Percentiles rank a stretch among this genome's conserved stretches.
Conservation (phyloP, 2,329 filamentous ascomycete species). For the Dendrostoma leiphaemia region DNA sequence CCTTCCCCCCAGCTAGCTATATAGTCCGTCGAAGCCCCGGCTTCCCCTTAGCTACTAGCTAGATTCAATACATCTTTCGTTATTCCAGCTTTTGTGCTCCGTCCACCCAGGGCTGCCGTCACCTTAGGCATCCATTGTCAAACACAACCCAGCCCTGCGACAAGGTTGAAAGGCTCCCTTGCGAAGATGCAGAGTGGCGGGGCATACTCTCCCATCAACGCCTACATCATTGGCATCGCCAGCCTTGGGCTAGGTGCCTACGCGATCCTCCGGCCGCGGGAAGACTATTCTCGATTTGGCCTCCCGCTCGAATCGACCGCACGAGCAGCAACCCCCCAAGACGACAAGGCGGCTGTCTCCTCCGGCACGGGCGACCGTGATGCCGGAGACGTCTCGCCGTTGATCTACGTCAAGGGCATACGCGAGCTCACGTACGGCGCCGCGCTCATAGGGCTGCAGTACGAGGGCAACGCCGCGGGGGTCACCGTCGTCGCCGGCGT, state of each 20-base stretch:
- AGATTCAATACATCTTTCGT: too few relatives aligned
- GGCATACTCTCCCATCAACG: neutral
- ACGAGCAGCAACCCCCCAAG: neutral
- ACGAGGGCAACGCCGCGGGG: slow-evolving; percentile 27
- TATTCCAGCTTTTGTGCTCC: too few relatives aligned
- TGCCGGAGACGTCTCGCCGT: slow-evolving; percentile 25
- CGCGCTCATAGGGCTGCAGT: slow-evolving; percentile 27
- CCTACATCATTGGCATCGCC: slow-evolving; percentile 1
- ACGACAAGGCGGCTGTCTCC: neutral
- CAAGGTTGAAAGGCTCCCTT: too few relatives aligned
- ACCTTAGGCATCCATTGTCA: too few relatives aligned
- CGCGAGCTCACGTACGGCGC: slow-evolving; percentile 33
- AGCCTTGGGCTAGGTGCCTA: neutral
- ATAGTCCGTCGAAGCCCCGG: too few relatives aligned
- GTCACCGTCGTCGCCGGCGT: slow-evolving; percentile 29
- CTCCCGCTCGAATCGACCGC: slow-evolving; percentile 3
- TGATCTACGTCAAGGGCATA: slow-evolving; percentile 34
- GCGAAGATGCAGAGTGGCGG: neutral
- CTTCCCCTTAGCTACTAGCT: too few relatives aligned
- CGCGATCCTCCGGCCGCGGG: slow-evolving; percentile 8
- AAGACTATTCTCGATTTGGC: slow-evolving; percentile 13
- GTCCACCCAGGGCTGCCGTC: too few relatives aligned
- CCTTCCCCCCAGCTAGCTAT: too few relatives aligned
- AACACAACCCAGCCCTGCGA: too few relatives aligned
- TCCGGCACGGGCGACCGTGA: neutral